phyloP scores from a whole-genome alignment of 129 eudicot genomes.

The Tanacetum coccineum region DNA sequence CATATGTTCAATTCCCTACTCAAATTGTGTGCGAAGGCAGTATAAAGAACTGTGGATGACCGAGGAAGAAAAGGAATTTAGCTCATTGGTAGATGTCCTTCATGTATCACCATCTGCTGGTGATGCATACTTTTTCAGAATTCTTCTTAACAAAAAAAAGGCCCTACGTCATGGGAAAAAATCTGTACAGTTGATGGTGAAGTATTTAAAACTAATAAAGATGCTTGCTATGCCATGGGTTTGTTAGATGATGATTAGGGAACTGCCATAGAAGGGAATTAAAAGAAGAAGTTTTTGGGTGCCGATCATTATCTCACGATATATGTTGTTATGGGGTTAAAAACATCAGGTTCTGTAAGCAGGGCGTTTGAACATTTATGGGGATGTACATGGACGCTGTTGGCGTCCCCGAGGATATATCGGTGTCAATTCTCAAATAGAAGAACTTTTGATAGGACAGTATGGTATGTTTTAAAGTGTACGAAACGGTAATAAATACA shows the following conservation, averaged over 20 bases:
- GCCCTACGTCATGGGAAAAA: not conserved
- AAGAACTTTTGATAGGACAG: too few relatives aligned
- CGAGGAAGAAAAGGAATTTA: not conserved
- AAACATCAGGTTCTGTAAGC: too few relatives aligned
- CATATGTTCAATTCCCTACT: constrained; percentile 10
- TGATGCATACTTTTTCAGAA: not conserved
- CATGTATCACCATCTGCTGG: not conserved
- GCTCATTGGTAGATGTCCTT: not conserved
- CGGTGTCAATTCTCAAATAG: too few relatives aligned
- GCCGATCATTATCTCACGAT: too few relatives aligned
- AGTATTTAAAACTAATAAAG: not conserved
- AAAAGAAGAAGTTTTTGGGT: too few relatives aligned
- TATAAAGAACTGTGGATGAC: not conserved
- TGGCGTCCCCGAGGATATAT: too few relatives aligned
- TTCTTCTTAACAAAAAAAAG: not conserved
- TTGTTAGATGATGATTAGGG: not conserved
- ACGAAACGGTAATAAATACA: too few relatives aligned
- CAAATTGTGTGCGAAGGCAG: not conserved
- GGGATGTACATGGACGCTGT: too few relatives aligned
- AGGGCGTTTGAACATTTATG: too few relatives aligned
- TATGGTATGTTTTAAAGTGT: too few relatives aligned
- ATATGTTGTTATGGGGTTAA: too few relatives aligned
- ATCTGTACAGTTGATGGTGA: not conserved
- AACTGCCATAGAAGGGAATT: too few relatives aligned
- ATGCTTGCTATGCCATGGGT: not conserved